Evolutionary conservation across 2,329 filamentous ascomycete genomes (phyloP).

Genomic region (Talaromyces piceae): DNA sequence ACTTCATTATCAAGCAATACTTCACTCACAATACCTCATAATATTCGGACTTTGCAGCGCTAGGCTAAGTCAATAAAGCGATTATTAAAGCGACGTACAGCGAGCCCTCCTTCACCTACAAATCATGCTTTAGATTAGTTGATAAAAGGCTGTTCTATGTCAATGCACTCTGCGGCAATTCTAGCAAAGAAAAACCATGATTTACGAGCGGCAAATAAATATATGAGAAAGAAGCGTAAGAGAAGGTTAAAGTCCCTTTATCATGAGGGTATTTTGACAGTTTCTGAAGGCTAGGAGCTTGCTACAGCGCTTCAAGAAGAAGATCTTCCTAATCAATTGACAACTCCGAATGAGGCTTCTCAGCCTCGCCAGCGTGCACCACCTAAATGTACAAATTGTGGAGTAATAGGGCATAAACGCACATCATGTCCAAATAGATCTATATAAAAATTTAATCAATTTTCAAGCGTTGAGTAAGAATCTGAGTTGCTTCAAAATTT

Average conservation of each 20-base stretch:
- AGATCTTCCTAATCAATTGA: background rate
- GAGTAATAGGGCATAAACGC: slow-evolving; percentile 1
- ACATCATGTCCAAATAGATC: background rate
- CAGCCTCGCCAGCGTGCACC: background rate
- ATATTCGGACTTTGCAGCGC: background rate
- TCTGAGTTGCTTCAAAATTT: background rate
- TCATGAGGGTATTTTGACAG: slow-evolving; percentile 5
- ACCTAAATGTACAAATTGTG: background rate
- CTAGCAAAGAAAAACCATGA: slow-evolving; percentile 2
- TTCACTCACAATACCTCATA: background rate
- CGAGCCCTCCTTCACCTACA: background rate
- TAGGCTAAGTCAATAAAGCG: background rate
- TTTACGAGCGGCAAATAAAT: background rate
- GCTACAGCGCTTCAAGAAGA: slow-evolving; percentile 2
- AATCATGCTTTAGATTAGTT: background rate
- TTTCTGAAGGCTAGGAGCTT: slow-evolving; percentile 1
- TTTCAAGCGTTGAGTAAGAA: background rate
- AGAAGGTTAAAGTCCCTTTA: background rate
- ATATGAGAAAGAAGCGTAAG: background rate
- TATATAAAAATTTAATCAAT: background rate
- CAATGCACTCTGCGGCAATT: background rate
- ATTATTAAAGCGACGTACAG: background rate
- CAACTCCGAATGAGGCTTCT: background rate
- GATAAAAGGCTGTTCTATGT: background rate
- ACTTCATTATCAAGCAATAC: background rate